phyloP scores from a whole-genome alignment of 805 yeast species.

The Brettanomyces sp. region DNA sequence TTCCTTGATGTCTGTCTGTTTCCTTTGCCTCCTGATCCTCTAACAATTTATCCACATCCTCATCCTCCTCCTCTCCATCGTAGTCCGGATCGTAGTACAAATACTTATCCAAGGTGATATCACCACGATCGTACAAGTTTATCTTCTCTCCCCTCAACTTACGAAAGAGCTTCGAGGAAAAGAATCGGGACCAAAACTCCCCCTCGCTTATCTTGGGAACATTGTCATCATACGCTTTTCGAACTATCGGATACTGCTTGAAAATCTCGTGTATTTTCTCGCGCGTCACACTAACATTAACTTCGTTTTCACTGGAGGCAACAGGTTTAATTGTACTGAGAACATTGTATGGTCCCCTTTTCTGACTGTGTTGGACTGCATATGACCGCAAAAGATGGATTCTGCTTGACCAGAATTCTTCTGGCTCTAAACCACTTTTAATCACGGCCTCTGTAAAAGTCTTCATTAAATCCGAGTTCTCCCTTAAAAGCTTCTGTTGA shows the following conservation, averaged over 20 bases:
- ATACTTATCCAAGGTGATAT: slow-evolving; percentile 76
- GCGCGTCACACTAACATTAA: slow-evolving; percentile 83
- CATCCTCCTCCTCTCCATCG: slow-evolving; percentile 31
- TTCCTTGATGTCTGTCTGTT: slow-evolving; percentile 21
- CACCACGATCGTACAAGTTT: slow-evolving; percentile 69
- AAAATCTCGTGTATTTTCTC: slow-evolving; percentile 86
- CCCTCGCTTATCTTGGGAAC: slow-evolving; percentile 88
- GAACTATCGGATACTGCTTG: slow-evolving; percentile 85
- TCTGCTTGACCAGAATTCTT: slow-evolving; percentile 81
- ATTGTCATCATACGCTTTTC: slow-evolving; percentile 78
- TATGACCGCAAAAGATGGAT: slow-evolving; percentile 72
- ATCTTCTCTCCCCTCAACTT: slow-evolving; percentile 83
- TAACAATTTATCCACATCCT: slow-evolving; percentile 19
- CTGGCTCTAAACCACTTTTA: slow-evolving; percentile 62
- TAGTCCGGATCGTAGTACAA: slow-evolving; percentile 58
- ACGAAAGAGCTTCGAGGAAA: slow-evolving; percentile 81
- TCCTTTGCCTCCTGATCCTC: slow-evolving; percentile 27
- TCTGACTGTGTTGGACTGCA: slow-evolving; percentile 78
- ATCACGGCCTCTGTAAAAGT: slow-evolving; percentile 86
- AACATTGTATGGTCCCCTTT: slow-evolving; percentile 89
- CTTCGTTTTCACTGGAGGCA: slow-evolving; percentile 86
- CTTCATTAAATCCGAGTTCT: slow-evolving; percentile 58
- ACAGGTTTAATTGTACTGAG: slow-evolving; percentile 89
- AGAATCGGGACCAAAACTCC: slow-evolving; percentile 94
- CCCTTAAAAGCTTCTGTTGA: slow-evolving; percentile 68